Conservation (phyloP, 208 protist species). For the Trichomonas vaginalis region DNA sequence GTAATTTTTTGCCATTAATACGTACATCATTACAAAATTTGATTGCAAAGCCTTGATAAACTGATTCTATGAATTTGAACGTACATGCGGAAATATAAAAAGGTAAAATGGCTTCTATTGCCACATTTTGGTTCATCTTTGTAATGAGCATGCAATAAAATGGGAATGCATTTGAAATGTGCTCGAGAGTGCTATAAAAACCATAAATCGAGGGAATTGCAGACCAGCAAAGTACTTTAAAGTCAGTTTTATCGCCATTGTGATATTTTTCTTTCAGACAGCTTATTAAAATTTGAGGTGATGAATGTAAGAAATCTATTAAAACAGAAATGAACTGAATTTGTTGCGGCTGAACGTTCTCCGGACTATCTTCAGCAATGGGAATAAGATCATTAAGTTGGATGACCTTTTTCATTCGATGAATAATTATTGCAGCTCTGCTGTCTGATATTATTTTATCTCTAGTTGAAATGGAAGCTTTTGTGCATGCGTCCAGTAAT, state of each 20-base stretch:
- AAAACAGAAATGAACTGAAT: not conserved
- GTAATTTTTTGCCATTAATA: not conserved
- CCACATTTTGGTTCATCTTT: not conserved
- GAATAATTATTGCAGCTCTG: not conserved
- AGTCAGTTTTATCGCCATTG: not conserved
- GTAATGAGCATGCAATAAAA: not conserved
- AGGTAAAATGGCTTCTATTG: not conserved
- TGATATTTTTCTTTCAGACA: not conserved
- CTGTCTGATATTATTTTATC: not conserved
- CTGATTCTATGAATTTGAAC: not conserved
- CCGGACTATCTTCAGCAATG: not conserved
- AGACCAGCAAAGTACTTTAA: not conserved
- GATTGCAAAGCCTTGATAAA: not conserved
- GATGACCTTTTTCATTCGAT: not conserved
- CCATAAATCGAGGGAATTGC: slow-evolving; percentile 4
- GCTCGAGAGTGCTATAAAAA: not conserved
- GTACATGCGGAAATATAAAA: not conserved
- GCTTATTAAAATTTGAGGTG: not conserved
- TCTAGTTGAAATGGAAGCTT: not conserved
- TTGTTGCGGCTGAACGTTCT: not conserved
- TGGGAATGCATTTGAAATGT: not conserved
- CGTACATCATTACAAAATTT: not conserved
- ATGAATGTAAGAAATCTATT: not conserved
- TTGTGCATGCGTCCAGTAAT: not conserved
- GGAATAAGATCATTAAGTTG: not conserved